These are phyloP conservation scores for Tetrahymena borealis DNA, from an alignment of 73 alveolate species.

Conservation along the genomic window DNA sequence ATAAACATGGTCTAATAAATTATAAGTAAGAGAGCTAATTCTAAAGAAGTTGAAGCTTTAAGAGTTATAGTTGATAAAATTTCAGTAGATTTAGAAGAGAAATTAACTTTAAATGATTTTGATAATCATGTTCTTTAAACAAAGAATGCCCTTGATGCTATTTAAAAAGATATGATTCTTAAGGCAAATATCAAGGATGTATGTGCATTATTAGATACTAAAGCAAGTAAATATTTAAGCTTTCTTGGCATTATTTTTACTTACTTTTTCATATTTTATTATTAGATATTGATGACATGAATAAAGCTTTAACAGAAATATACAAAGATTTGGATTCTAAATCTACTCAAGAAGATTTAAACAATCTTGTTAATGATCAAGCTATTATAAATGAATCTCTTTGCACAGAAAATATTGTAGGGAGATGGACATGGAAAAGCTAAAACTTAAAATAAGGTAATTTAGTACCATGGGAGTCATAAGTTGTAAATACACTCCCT, in stretches of 20 bases:
- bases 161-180: slow-evolving; percentile 68
- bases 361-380: slow-evolving; percentile 59
- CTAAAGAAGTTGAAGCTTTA: slow-evolving; percentile 14
- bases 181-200: slow-evolving; percentile 74
- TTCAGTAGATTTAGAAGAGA: not conserved
- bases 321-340: slow-evolving; percentile 70
- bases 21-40: not conserved
- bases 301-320: slow-evolving; percentile 62
- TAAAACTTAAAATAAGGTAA: slow-evolving; percentile 74
- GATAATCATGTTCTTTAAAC: slow-evolving; percentile 29
- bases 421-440: slow-evolving; percentile 95
- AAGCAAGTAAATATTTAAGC: slow-evolving; percentile 43
- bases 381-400: slow-evolving; percentile 84
- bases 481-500: slow-evolving; percentile 88
- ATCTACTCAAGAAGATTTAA: slow-evolving; percentile 53
- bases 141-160: slow-evolving; percentile 67
- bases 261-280: not conserved
- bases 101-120: slow-evolving; percentile 27
- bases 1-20: not conserved
- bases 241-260: not conserved
- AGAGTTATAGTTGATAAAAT: not conserved
- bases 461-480: slow-evolving; percentile 93
- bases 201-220: slow-evolving; percentile 55
- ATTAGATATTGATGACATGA: slow-evolving; percentile 57
- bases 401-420: slow-evolving; percentile 88